These are phyloP conservation scores for Solanum sejunctum DNA, from an alignment of 257 asterid species.

Conservation along the genomic window DNA sequence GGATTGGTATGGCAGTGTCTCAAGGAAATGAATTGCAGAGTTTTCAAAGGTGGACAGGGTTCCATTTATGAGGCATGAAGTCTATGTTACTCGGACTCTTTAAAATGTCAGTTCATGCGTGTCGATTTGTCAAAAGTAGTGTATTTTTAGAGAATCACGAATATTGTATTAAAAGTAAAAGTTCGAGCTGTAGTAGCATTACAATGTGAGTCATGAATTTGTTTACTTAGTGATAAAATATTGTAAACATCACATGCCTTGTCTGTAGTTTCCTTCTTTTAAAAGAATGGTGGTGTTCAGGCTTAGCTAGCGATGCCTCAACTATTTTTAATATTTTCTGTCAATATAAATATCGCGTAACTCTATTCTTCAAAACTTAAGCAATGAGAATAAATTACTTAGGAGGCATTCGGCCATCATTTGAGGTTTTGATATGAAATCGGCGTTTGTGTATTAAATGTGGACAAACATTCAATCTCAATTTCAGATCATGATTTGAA, in stretches of 20 bases:
- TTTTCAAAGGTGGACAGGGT: constrained; percentile 60
- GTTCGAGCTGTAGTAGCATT: background rate
- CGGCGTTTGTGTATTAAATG: background rate
- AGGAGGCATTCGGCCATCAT: background rate
- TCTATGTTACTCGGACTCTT: too few species aligned
- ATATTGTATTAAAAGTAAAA: too few species aligned
- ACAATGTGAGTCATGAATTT: background rate
- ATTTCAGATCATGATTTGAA: too few species aligned
- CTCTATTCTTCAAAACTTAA: background rate
- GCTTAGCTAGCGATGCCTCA: background rate
- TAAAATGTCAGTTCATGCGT: too few species aligned
- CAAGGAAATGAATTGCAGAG: constrained; percentile 25
- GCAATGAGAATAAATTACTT: background rate
- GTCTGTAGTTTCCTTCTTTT: background rate
- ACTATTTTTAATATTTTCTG: background rate
- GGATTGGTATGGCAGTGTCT: constrained; percentile 74
- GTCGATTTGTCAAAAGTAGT: too few species aligned
- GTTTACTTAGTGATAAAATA: background rate
- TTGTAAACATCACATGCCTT: background rate
- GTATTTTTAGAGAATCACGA: too few species aligned
- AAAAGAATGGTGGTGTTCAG: background rate
- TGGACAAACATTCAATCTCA: background rate
- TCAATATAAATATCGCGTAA: rapidly evolving
- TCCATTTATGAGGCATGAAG: constrained; percentile 24
- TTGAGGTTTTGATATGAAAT: too few species aligned